Percentiles rank a stretch among this genome's conserved stretches.
phyloP scores from a whole-genome alignment of 2,329 filamentous ascomycete species.

The Corynespora cassiicola region DNA sequence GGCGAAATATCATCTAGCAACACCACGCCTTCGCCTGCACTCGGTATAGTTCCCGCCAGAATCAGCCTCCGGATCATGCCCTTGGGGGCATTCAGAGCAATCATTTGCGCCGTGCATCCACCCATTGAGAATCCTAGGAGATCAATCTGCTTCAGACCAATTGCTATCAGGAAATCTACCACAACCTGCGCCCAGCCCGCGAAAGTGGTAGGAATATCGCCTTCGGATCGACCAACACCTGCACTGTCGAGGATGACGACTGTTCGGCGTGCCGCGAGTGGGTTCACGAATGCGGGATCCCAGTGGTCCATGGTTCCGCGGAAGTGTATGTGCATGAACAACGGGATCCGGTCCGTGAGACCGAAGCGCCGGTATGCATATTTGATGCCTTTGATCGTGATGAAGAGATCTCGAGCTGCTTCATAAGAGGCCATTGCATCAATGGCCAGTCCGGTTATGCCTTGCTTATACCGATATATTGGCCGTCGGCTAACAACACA shows the following conservation, averaged over 20 bases:
- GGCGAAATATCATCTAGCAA: neutral
- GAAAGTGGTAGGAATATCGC: constrained; percentile 51
- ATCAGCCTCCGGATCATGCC: constrained; percentile 48
- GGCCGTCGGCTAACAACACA: no score
- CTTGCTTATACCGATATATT: no score
- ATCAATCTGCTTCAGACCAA: constrained; percentile 49
- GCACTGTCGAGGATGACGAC: constrained; percentile 58
- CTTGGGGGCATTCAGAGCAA: constrained; percentile 48
- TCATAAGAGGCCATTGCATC: no score
- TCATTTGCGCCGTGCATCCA: constrained; percentile 54
- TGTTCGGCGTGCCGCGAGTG: constrained; percentile 49
- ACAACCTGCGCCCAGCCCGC: constrained; percentile 40
- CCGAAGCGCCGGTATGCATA: constrained; percentile 28
- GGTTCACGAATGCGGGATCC: constrained; percentile 49
- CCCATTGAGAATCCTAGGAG: constrained; percentile 61
- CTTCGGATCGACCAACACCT: constrained; percentile 55
- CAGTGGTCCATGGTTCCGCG: constrained; percentile 29
- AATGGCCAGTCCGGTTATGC: no score
- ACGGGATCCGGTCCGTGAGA: constrained; percentile 9
- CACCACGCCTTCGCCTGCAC: constrained; percentile 43
- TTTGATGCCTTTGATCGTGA: constrained; percentile 14
- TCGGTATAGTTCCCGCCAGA: constrained; percentile 54
- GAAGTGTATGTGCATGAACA: constrained; percentile 28
- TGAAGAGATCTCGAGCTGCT: constrained; percentile 13
- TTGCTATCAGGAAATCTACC: constrained; percentile 28